Base-by-base conservation (phyloP, 164 flowering plant genomes). In the Cinnamomum chago region DNA sequence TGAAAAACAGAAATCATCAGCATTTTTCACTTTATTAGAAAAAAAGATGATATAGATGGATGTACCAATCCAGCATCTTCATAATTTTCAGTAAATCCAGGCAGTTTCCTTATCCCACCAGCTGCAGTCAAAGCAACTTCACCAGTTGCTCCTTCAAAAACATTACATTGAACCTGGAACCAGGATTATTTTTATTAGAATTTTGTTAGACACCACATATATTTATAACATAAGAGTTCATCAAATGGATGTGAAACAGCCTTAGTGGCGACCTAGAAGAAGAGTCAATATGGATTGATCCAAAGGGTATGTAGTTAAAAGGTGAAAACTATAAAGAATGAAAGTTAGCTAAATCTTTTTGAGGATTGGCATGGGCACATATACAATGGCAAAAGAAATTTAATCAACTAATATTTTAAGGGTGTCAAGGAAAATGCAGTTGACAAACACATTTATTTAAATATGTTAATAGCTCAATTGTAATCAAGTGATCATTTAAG, bases 31-130 rank as follows among this genome's bases (percentile, higher is more conserved):
- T 40, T 40, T 35, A 35, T 40, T 40, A 40, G 47, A 40, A 40
- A 40, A 40, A 40, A 47, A 69, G 52, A 18, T 23, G 25, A n/a
- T 69, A 28, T 17, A n/a, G 58, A 60, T 52, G 24, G 68, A 33
- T 71, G 27, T 90, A 95, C 98, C 95, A 93, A 70, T 72, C 97
- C 99, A 75, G 93, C 96, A 83, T 86, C 90, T 83, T 95, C 98
- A 82, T 62, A 91, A 51, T 74, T 87, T 23, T 88, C 91, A 23
- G 76, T 73, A 67, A 87, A 75, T 73, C 94, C 97, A 77, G 95
- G 90, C 47, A 95, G 84, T 84, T 89, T 88, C 84, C 98, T 89
- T 84, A 90, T 82, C 66, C 98, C 99, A 72, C 98, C 98, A 85
- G 81, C 99, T 58, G 91, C 92, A 72, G 99, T 95, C 78, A 93